These are phyloP conservation scores for Monosporascus sp. DNA, from an alignment of 2,329 filamentous ascomycete genomes.

Conservation along the genomic window DNA sequence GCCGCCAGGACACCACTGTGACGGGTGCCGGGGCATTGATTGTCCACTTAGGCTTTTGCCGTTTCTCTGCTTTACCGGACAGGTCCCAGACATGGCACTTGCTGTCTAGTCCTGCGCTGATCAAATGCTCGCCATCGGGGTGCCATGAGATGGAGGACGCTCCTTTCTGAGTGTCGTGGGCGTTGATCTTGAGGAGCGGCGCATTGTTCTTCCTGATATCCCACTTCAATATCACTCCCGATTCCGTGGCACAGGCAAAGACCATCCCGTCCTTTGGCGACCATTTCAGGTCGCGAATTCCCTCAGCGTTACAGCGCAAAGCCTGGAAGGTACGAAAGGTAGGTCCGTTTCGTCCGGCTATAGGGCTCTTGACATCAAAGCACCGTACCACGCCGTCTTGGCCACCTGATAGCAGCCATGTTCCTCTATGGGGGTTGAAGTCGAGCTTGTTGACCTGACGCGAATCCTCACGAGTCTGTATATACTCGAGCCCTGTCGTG, in stretches of 20 bases:
- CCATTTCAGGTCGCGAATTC: constrained; percentile 60
- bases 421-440: constrained; percentile 54
- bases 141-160: constrained; percentile 62
- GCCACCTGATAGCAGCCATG: constrained; percentile 56
- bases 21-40: constrained; percentile 58
- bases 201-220: constrained; percentile 51
- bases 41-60: constrained; percentile 59
- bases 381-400: constrained; percentile 59
- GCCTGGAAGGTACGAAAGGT: constrained; percentile 44
- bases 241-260: constrained; percentile 61
- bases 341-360: constrained; percentile 42
- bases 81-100: constrained; percentile 63
- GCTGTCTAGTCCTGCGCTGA: constrained; percentile 58
- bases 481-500: constrained; percentile 44
- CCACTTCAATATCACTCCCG: constrained; percentile 59
- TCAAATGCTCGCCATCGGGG: constrained; percentile 60
- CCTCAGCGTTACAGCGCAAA: constrained; percentile 49
- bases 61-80: constrained; percentile 52
- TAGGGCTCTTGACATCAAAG: constrained; percentile 51
- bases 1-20: constrained; percentile 56
- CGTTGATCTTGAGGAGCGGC: constrained; percentile 54
- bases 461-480: constrained; percentile 56
- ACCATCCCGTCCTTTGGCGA: constrained; percentile 56
- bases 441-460: constrained; percentile 60
- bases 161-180: constrained; percentile 49